Conservation (phyloP, 2,329 filamentous ascomycete species). For the Alternaria longipes region DNA sequence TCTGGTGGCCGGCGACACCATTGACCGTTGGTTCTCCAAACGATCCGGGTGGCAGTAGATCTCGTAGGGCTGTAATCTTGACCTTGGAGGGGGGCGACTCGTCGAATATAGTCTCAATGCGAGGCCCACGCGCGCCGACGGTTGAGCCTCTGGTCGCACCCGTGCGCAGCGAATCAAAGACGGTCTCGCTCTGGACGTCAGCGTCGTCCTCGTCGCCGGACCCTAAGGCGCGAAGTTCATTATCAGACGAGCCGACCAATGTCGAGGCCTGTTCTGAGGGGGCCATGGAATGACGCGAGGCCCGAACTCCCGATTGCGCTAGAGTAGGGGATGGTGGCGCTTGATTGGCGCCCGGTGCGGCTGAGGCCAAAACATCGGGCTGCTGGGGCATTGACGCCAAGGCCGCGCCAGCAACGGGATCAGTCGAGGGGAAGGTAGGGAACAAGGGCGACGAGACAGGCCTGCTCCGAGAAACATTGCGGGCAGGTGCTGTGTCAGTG, state of each 20-base stretch:
- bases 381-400: constrained; percentile 46
- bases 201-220: constrained; percentile 79
- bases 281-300: constrained; percentile 63
- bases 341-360: constrained; percentile 45
- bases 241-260: constrained; percentile 71
- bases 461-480: constrained; percentile 19
- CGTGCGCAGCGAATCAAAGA: constrained; percentile 80
- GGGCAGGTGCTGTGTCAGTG: constrained; percentile 19
- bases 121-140: constrained; percentile 70
- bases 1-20: constrained; percentile 51
- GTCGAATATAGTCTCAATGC: constrained; percentile 82
- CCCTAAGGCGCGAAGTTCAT: constrained; percentile 69
- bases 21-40: constrained; percentile 51
- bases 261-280: constrained; percentile 71
- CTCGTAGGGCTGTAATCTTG: constrained; percentile 57
- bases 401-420: constrained; percentile 29
- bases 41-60: constrained; percentile 59
- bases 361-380: constrained; percentile 41
- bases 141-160: constrained; percentile 72
- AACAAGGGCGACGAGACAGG: constrained; percentile 34
- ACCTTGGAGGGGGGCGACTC: constrained; percentile 68
- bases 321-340: constrained; percentile 46
- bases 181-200: constrained; percentile 79
- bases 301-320: constrained; percentile 51
- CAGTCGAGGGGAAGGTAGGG: constrained; percentile 31